A percentile compares a stretch with the other conserved stretches of the same genome.
Conservation (phyloP, 1,284 basidiomycete genomes). For the Irpex sp. region DNA sequence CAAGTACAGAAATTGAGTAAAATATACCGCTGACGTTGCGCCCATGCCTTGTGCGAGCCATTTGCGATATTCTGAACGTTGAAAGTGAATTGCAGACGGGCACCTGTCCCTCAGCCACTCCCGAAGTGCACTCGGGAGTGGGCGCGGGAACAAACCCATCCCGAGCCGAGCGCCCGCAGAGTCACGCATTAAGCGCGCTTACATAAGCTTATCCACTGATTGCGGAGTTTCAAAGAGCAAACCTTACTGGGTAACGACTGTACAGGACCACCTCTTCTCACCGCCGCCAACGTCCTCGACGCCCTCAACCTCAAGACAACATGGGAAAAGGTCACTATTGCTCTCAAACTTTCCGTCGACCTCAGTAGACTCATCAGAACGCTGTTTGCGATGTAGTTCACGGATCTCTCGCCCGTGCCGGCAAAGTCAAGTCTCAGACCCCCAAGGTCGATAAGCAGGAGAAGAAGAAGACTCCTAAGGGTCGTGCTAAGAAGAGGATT, state of each 20-base stretch:
- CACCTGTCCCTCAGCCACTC: no score
- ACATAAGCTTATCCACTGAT: background rate
- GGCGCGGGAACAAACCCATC: background rate
- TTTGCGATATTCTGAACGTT: no score
- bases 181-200: background rate
- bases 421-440: slow-evolving; percentile 98
- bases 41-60: no score
- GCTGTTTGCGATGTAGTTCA: slow-evolving; percentile 61
- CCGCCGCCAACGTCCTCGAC: slow-evolving; percentile 15
- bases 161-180: background rate
- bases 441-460: slow-evolving; percentile 98
- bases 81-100: no score
- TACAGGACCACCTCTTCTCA: slow-evolving; percentile 15
- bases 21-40: background rate
- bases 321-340: slow-evolving; percentile 61
- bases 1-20: background rate
- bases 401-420: slow-evolving; percentile 99
- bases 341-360: slow-evolving; percentile 4
- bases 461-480: slow-evolving; percentile 96
- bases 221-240: slow-evolving; percentile 2
- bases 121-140: background rate
- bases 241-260: slow-evolving; percentile 9
- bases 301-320: slow-evolving; percentile 41
- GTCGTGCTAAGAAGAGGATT: slow-evolving; percentile 94
- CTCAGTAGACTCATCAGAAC: background rate